Conservation (phyloP, 2,329 filamentous ascomycete genomes). For the Cladosporium oxysporum region DNA sequence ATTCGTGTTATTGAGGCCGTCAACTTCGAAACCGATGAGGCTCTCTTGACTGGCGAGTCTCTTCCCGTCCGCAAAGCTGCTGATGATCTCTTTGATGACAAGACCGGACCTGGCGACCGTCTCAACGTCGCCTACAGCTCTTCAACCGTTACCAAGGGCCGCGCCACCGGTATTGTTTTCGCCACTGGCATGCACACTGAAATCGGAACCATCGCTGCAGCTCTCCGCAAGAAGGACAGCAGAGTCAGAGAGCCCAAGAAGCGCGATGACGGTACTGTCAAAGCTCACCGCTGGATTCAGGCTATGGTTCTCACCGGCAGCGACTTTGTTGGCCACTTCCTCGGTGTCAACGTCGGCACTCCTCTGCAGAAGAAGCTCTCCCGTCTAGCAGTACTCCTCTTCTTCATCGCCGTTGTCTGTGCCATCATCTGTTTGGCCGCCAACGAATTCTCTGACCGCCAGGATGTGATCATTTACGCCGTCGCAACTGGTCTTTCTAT, state of each 20-base stretch:
- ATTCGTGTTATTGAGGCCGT: conserved; percentile 46
- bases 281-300: conserved; percentile 45
- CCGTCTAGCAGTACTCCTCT: conserved; percentile 80
- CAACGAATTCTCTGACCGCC: conserved; percentile 55
- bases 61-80: conserved; percentile 67
- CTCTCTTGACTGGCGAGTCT: conserved; percentile 73
- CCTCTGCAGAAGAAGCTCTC: conserved; percentile 82
- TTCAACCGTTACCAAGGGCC: conserved; percentile 70
- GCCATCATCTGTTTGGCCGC: conserved; percentile 69
- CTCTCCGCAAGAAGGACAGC: conserved; percentile 63
- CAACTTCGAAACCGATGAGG: conserved; percentile 72
- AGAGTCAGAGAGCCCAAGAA: conserved; percentile 43
- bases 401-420: conserved; percentile 70
- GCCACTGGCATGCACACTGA: conserved; percentile 73
- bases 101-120: conserved; percentile 66
- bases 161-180: conserved; percentile 68
- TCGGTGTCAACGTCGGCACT: conserved; percentile 73
- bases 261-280: conserved; percentile 37
- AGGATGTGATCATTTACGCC: conserved; percentile 67
- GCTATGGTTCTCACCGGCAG: conserved; percentile 55
- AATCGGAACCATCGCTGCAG: conserved; percentile 72
- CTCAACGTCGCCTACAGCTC: conserved; percentile 71
- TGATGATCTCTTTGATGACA: conserved; percentile 53
- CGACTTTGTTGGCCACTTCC: conserved; percentile 62
- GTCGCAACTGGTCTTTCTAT: conserved; percentile 63